Base-by-base conservation (phyloP, 441 rosid species). In the Theobroma grandiflorum region DNA sequence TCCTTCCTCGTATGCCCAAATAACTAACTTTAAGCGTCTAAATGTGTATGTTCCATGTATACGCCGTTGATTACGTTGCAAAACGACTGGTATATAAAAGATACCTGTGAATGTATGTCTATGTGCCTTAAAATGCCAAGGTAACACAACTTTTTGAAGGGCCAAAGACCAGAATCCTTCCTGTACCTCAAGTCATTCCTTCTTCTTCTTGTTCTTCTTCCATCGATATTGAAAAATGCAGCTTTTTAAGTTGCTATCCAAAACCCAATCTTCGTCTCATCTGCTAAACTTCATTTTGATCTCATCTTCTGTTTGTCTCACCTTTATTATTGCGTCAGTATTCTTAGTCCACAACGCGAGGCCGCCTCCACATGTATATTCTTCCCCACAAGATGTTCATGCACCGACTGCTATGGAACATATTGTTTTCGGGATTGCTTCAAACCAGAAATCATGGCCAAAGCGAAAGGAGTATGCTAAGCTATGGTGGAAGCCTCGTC, bases 401-500 rank as follows among this genome's bases (percentile, higher is more conserved):
- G 50, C 78, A 5, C 82, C 88, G 0, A 88, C 92, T 6, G 82
- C 80, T 26, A 85, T 94, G 4, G 84, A 87, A 1, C 95, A 94
- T 63, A 58, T 96, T 16, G 96, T 94, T 31, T 96, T 96, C 55
- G 93, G 98, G 67, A 87, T 93, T 66, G 92, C 93, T 52, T 89
- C 99, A 3, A 92, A 82, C 83, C 47, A 78, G 18, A 86, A 74
- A 0, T 89, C 93, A 4, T 96, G 98, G 98, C 86, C 85, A 2
- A 81, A 75, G 14, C 86, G 95, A 42, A 90, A 87, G 78, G 92
- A 92, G 0, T 93, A 89, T 47, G 88, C 91, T 15, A 90, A 88
- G 84, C 91, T 91, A 47, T 96, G 99, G 99, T 96, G 98, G 98
- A 85, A 87, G 59, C 84, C 90, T 6, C 57, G 59, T 0, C 80